These are phyloP conservation scores for Fusarium sp. DNA, from an alignment of 2,329 filamentous ascomycete species.

Conservation along the genomic window DNA sequence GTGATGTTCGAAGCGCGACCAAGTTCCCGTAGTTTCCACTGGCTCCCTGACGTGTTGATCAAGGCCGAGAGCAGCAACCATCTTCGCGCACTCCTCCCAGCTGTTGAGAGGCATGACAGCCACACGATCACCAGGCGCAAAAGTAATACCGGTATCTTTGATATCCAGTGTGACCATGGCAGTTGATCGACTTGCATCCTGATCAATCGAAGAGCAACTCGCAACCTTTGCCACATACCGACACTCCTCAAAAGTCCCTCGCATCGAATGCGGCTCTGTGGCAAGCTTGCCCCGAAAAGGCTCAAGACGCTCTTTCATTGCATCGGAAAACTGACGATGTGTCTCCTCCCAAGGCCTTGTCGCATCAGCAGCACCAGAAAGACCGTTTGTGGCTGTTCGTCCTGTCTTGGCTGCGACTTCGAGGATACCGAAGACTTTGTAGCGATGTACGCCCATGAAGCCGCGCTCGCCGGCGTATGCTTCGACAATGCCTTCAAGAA, in stretches of 20 bases:
- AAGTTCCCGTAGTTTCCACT: constrained; percentile 50
- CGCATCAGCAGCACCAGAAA: constrained; percentile 54
- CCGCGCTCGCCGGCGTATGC: constrained; percentile 63
- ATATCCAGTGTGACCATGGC: constrained; percentile 61
- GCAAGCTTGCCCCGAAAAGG: constrained; percentile 54
- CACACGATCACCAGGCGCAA: constrained; percentile 60
- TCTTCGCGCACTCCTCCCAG: constrained; percentile 63
- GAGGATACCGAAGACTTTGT: constrained; percentile 64
- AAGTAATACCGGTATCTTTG: constrained; percentile 61
- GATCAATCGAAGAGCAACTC: constrained; percentile 55
- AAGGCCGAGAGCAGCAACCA: constrained; percentile 59
- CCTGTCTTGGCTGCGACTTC: constrained; percentile 63
- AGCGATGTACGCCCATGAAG: constrained; percentile 65
- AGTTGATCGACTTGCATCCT: constrained; percentile 55
- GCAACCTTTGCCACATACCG: constrained; percentile 58
- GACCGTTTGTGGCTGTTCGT: constrained; percentile 60
- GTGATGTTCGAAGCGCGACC: constrained; percentile 58
- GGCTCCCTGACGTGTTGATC: constrained; percentile 55
- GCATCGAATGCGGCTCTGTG: constrained; percentile 61
- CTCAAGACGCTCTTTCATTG: constrained; percentile 33
- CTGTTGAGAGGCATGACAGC: constrained; percentile 63
- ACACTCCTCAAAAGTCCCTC: constrained; percentile 63
- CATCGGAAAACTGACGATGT: constrained; percentile 28
- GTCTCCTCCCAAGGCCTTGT: constrained; percentile 34
- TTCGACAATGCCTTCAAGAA: constrained; percentile 63